These are phyloP conservation scores for Iris pallida DNA, from an alignment of 116 monocot species.

Conservation along the genomic window DNA sequence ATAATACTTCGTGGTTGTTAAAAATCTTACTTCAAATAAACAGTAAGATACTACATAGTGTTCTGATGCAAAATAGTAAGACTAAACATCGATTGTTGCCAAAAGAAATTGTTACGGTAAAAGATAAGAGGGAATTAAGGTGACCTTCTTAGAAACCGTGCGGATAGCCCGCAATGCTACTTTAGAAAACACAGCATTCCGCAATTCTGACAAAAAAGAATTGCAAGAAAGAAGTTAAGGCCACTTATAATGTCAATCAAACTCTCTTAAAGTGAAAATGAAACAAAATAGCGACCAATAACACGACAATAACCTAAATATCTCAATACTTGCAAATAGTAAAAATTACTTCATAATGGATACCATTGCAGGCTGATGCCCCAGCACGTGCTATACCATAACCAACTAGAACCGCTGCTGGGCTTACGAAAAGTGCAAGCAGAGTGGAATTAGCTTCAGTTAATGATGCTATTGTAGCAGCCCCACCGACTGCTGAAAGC, in stretches of 20 bases:
- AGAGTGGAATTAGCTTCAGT: constrained; percentile 57
- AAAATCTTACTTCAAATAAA: too few relatives aligned
- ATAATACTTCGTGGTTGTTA: too few relatives aligned
- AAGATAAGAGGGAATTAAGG: too few relatives aligned
- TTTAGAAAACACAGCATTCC: constrained; percentile 85
- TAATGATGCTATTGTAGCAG: constrained; percentile 50
- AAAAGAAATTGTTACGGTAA: too few relatives aligned
- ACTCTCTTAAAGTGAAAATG: too few relatives aligned
- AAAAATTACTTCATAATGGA: constrained; percentile 8
- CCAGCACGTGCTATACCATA: constrained; percentile 84
- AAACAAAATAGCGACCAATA: neutral
- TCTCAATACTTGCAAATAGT: neutral
- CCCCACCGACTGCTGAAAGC: constrained; percentile 52
- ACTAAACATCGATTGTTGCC: too few relatives aligned
- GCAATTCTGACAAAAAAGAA: constrained; percentile 47
- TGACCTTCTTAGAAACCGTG: constrained; percentile 67
- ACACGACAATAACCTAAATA: neutral
- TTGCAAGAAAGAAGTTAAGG: neutral
- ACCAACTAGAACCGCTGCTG: constrained; percentile 78
- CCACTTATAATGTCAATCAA: neutral
- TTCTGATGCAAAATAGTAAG: too few relatives aligned
- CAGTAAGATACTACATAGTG: too few relatives aligned
- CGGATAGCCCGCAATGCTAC: constrained; percentile 77
- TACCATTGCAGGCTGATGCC: constrained; percentile 84
- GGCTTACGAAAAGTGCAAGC: constrained; percentile 72